Conservation (phyloP, 2,329 filamentous ascomycete species). For the Microcyclosporella mali region DNA sequence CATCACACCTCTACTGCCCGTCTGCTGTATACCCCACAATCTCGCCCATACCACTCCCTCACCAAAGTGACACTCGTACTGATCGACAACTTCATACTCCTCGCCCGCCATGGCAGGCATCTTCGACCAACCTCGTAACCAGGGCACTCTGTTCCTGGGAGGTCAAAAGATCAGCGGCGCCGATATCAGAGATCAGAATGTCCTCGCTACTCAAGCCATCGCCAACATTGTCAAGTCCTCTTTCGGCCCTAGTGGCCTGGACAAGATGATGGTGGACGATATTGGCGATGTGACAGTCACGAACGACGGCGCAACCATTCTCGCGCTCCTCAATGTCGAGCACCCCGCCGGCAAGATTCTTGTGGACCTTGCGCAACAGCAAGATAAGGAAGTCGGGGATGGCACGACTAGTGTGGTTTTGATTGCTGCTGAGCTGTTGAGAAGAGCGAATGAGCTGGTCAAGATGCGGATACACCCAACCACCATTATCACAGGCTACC, state of each 20-base stretch:
- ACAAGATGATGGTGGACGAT: slow-evolving; percentile 99
- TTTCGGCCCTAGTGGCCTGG: slow-evolving; percentile 90
- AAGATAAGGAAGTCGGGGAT: slow-evolving; percentile 98
- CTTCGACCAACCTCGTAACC: slow-evolving; percentile 89
- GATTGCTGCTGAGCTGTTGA: slow-evolving; percentile 90
- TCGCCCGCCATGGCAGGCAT: slow-evolving; percentile 71
- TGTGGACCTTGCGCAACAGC: slow-evolving; percentile 94
- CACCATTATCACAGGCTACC: slow-evolving; percentile 97
- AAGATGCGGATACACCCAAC: slow-evolving; percentile 99
- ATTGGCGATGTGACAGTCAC: slow-evolving; percentile 99
- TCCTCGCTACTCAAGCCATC: slow-evolving; percentile 91
- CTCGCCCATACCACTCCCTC: too few relatives aligned
- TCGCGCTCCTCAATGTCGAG: slow-evolving; percentile 91
- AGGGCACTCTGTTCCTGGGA: slow-evolving; percentile 90
- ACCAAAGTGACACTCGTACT: too few relatives aligned
- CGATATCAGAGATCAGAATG: slow-evolving; percentile 97
- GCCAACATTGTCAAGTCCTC: slow-evolving; percentile 99
- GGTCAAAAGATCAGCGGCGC: slow-evolving; percentile 95
- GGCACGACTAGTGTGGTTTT: slow-evolving; percentile 96
- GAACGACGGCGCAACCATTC: slow-evolving; percentile 96
- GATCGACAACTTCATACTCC: too few relatives aligned
- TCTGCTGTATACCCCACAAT: too few relatives aligned
- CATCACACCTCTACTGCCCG: too few relatives aligned
- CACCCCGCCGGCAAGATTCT: slow-evolving; percentile 98
- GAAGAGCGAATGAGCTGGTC: slow-evolving; percentile 94